These are phyloP conservation scores for Phialophora expanda DNA, from an alignment of 2,329 filamentous ascomycete species.

Conservation along the genomic window DNA sequence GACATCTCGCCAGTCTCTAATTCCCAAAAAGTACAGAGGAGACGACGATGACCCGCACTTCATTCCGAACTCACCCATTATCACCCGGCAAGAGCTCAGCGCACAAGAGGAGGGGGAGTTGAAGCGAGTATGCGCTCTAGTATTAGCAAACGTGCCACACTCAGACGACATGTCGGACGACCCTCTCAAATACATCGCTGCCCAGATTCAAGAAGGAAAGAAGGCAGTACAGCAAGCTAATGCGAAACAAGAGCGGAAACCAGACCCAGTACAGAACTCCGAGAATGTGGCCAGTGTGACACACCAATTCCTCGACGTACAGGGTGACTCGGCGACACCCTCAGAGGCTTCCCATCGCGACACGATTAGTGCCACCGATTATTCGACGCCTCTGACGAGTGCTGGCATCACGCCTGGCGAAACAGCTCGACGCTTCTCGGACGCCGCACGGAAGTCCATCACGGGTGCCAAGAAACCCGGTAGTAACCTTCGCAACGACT, in stretches of 20 bases:
- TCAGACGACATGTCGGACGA: slow-evolving; percentile 40
- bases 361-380: slow-evolving; percentile 33
- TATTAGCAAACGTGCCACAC: slow-evolving; percentile 38
- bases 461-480: slow-evolving; percentile 31
- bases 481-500: slow-evolving; percentile 34
- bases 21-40: slow-evolving; percentile 46
- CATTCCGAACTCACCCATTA: slow-evolving; percentile 43
- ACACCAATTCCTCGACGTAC: slow-evolving; percentile 27
- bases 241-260: slow-evolving; percentile 38
- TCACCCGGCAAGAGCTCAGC: slow-evolving; percentile 45
- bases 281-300: slow-evolving; percentile 29
- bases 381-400: slow-evolving; percentile 39
- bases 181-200: slow-evolving; percentile 41
- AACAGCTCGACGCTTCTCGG: slow-evolving; percentile 36
- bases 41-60: slow-evolving; percentile 43
- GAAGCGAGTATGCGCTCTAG: slow-evolving; percentile 44
- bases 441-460: slow-evolving; percentile 32
- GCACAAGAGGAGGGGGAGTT: slow-evolving; percentile 46
- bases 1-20: slow-evolving; percentile 22
- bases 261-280: slow-evolving; percentile 18
- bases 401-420: slow-evolving; percentile 40
- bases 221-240: slow-evolving; percentile 33
- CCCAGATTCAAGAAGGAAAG: slow-evolving; percentile 43
- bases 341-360: slow-evolving; percentile 36
- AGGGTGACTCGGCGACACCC: slow-evolving; percentile 32